Conservation (phyloP, 257 asterid species). For the Coffea canephora region DNA sequence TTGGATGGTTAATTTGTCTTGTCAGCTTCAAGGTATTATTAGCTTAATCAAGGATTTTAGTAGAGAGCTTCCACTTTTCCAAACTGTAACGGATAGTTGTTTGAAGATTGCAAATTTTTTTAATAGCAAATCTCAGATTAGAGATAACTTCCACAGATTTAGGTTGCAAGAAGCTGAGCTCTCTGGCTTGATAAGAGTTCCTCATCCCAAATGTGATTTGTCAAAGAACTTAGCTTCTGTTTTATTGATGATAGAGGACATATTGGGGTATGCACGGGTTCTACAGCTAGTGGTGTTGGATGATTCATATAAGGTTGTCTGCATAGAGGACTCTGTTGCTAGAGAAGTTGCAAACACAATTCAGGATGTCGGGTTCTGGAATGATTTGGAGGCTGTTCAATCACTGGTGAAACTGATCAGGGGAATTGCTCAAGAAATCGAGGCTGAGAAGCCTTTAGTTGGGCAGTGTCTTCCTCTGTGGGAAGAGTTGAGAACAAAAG, state of each 20-base stretch:
- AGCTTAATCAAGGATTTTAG: slow-evolving; percentile 71
- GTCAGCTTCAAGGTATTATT: slow-evolving; percentile 65
- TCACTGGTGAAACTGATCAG: slow-evolving; percentile 57
- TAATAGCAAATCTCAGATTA: slow-evolving; percentile 57
- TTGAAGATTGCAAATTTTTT: slow-evolving; percentile 57
- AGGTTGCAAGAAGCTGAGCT: slow-evolving; percentile 54
- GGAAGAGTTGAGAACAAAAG: slow-evolving; percentile 58
- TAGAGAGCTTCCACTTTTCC: slow-evolving; percentile 65
- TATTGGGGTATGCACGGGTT: slow-evolving; percentile 51
- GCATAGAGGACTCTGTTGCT: slow-evolving; percentile 47
- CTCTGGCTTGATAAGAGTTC: slow-evolving; percentile 55
- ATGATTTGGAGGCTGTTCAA: slow-evolving; percentile 61
- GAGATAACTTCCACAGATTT: slow-evolving; percentile 55
- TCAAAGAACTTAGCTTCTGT: slow-evolving; percentile 46
- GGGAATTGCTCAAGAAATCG: slow-evolving; percentile 65
- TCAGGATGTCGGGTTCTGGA: slow-evolving; percentile 73
- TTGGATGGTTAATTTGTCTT: slow-evolving; percentile 84
- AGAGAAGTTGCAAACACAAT: slow-evolving; percentile 51
- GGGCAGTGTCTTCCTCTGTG: slow-evolving; percentile 88
- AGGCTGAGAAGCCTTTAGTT: slow-evolving; percentile 67
- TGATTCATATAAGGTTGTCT: slow-evolving; percentile 55
- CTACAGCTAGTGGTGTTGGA: slow-evolving; percentile 60
- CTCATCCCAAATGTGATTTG: slow-evolving; percentile 42
- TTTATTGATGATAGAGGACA: slow-evolving; percentile 68
- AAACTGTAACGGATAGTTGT: slow-evolving; percentile 54